Percentiles rank a stretch among this genome's conserved stretches.
phyloP scores from a whole-genome alignment of 345 rosid species.

The Salix dunnii region DNA sequence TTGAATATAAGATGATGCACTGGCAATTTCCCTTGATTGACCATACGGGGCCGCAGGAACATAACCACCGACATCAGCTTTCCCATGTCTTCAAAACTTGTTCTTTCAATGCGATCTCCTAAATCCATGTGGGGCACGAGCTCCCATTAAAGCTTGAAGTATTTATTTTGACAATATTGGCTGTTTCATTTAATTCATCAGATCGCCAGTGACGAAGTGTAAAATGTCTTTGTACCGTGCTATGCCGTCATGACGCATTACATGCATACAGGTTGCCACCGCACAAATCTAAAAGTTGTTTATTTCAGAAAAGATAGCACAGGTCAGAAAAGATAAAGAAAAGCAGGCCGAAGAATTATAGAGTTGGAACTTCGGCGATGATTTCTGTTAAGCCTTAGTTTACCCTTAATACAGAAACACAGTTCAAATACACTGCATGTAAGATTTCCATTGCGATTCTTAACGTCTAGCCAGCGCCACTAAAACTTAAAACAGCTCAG shows the following conservation, averaged over 20 bases:
- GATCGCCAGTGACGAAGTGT: not conserved
- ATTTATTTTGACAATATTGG: not conserved
- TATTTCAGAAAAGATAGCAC: not conserved
- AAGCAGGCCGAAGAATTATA: not conserved
- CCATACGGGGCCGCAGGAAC: not conserved
- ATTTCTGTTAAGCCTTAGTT: not conserved
- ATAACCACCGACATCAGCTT: not conserved
- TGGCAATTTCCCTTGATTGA: not conserved
- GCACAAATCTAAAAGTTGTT: not conserved
- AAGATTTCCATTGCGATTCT: not conserved
- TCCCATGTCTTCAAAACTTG: not conserved
- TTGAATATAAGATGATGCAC: not conserved
- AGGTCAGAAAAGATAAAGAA: not conserved
- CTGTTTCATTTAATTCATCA: not conserved
- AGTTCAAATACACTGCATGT: not conserved
- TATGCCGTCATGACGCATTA: not conserved
- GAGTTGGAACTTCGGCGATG: not conserved
- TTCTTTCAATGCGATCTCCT: not conserved
- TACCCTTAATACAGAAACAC: not conserved
- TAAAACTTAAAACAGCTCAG: not conserved
- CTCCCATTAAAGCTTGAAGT: not conserved
- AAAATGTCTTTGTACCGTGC: not conserved
- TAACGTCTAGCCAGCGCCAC: not conserved
- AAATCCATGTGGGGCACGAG: not conserved
- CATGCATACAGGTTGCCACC: too few relatives aligned